phyloP scores from a whole-genome alignment of 768 basidiomycete species.

The Tremella yokohamensis region DNA sequence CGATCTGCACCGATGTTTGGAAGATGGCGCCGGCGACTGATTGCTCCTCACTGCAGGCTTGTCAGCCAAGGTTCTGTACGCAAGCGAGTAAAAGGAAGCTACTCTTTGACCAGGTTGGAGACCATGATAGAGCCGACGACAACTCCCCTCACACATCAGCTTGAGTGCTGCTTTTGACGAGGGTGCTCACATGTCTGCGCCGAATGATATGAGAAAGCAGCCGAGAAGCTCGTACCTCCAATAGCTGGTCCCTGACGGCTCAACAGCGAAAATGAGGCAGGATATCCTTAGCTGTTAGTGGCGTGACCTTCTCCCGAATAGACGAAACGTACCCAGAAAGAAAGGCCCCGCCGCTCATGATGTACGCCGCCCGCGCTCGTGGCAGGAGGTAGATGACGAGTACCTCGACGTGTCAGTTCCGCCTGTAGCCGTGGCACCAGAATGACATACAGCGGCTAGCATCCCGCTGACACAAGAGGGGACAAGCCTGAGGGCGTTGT shows the following conservation, averaged over 20 bases:
- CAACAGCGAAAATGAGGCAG: constrained; percentile 31
- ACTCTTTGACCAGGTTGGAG: constrained; percentile 31
- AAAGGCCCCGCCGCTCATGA: constrained; percentile 8
- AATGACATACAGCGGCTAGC: constrained; percentile 12
- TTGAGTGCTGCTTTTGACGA: not conserved
- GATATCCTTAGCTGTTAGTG: not conserved
- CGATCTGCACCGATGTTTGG: constrained; percentile 23
- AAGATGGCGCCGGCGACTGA: constrained; percentile 31
- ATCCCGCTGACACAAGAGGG: constrained; percentile 14
- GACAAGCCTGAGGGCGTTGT: constrained; percentile 15
- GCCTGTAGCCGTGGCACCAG: not conserved
- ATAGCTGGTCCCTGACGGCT: constrained; percentile 29
- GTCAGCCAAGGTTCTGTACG: not conserved
- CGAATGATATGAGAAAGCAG: constrained; percentile 21
- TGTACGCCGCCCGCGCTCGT: constrained; percentile 4
- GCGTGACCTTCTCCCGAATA: too few relatives aligned
- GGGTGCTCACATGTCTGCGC: constrained; percentile 21
- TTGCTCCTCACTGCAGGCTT: constrained; percentile 19
- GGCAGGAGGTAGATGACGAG: constrained; percentile 4
- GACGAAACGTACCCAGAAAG: not conserved
- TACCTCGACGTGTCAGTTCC: not conserved
- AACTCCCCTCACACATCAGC: not conserved
- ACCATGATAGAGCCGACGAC: constrained; percentile 21
- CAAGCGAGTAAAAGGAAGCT: constrained; percentile 5
- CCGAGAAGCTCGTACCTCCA: constrained; percentile 36